Evolutionary conservation across 2,329 filamentous ascomycete species (phyloP).

Genomic region (Plenodomus lindquistii): DNA sequence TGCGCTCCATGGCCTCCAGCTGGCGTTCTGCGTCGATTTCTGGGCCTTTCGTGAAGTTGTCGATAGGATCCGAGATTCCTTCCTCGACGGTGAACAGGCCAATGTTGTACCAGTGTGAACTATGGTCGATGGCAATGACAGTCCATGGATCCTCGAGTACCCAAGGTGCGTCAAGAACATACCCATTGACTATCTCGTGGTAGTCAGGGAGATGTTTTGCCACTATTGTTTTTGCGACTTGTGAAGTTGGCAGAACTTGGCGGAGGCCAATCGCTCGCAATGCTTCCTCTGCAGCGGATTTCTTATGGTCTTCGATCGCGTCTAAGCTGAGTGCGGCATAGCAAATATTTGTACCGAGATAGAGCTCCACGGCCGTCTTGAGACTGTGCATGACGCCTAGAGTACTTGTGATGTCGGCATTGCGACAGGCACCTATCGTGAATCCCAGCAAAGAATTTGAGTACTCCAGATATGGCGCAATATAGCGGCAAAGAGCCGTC

Average conservation of each 20-base stretch:
- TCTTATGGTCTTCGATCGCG: background rate
- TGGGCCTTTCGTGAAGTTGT: constrained; percentile 3
- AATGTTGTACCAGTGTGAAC: constrained; percentile 7
- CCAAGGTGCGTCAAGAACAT: no score
- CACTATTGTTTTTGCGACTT: constrained; percentile 1
- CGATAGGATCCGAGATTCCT: constrained; percentile 7
- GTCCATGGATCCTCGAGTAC: constrained; percentile 8
- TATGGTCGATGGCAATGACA: constrained; percentile 7
- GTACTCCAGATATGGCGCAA: constrained; percentile 2
- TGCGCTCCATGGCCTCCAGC: constrained; percentile 3
- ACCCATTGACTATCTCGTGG: no score
- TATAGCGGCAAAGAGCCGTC: background rate
- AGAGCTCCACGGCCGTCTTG: constrained; percentile 11
- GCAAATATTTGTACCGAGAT: constrained; percentile 17
- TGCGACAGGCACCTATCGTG: constrained; percentile 10
- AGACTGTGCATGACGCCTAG: constrained; percentile 8
- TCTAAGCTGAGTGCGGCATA: constrained; percentile 9
- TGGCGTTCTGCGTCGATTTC: constrained; percentile 4
- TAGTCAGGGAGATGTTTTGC: constrained; percentile 2
- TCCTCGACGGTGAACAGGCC: constrained; percentile 9
- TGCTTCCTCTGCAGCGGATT: constrained; percentile 7
- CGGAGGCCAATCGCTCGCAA: constrained; percentile 11
- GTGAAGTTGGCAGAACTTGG: constrained; percentile 9
- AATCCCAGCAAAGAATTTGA: no score
- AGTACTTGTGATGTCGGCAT: constrained; percentile 3